Evolutionary conservation across 140 eudicot genomes (phyloP).

Genomic region (Anethum foeniculum): DNA sequence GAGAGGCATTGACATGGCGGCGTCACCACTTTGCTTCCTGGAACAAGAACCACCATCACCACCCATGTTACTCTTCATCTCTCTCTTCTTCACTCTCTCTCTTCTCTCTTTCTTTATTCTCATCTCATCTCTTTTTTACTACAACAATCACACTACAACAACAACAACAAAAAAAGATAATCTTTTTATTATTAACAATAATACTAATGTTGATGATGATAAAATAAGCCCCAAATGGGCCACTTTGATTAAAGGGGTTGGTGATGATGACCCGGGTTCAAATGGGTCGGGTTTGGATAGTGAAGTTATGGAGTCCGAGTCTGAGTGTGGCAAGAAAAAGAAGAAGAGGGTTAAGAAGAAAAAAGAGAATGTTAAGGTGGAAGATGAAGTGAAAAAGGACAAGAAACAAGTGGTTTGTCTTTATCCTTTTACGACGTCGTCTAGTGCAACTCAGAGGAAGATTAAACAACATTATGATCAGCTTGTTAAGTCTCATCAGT

Average conservation of each 20-base stretch:
- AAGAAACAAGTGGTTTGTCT: slow-evolving; percentile 44
- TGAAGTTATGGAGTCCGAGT: slow-evolving; percentile 16
- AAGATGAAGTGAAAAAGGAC: slow-evolving; percentile 24
- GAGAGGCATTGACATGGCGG: slow-evolving; percentile 24
- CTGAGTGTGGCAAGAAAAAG: slow-evolving; percentile 19
- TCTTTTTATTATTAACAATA: neutral
- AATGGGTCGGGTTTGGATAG: slow-evolving; percentile 25
- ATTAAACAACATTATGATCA: slow-evolving; percentile 76
- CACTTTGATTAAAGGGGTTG: slow-evolving; percentile 15
- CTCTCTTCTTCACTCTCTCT: slow-evolving; percentile 16
- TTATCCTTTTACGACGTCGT: slow-evolving; percentile 69
- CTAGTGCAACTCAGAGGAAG: slow-evolving; percentile 67
- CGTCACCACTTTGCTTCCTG: slow-evolving; percentile 5
- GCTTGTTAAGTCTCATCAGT: slow-evolving; percentile 61
- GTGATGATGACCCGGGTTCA: slow-evolving; percentile 17
- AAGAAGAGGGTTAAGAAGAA: slow-evolving; percentile 25
- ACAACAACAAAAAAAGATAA: neutral
- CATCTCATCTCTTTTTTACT: slow-evolving; percentile 23
- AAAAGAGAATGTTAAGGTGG: slow-evolving; percentile 22
- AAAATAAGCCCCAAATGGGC: slow-evolving; percentile 22
- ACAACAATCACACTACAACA: neutral
- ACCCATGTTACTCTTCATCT: slow-evolving; percentile 14
- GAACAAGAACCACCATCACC: neutral
- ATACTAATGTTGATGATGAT: neutral
- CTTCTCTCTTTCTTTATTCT: slow-evolving; percentile 23